Percentiles rank a stretch among this genome's conserved stretches.
These are phyloP conservation scores for Glycine soja DNA, from an alignment of 306 rosid genomes.

Conservation along the genomic window DNA sequence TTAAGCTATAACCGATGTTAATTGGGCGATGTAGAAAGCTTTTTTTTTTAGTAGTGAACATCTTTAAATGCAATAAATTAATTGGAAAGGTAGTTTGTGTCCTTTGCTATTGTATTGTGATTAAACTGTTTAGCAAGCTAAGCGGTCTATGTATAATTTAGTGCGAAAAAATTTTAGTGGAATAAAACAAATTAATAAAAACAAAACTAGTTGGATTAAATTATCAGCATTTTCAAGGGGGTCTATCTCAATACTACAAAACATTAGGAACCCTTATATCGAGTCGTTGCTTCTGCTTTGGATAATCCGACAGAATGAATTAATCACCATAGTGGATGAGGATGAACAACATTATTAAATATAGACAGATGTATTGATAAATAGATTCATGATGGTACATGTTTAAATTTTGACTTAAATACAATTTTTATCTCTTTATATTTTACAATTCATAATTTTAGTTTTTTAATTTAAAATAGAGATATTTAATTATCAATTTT, in stretches of 20 bases:
- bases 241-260: background rate
- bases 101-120: background rate
- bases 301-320: constrained; percentile 36
- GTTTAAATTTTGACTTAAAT: too few species aligned
- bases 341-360: background rate
- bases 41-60: too few species aligned
- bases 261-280: background rate
- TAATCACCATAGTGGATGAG: constrained; percentile 32
- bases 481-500: too few species aligned
- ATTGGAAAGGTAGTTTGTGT: background rate
- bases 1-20: too few species aligned
- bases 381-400: background rate
- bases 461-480: too few species aligned
- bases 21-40: too few species aligned
- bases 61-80: background rate
- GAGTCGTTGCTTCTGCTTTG: constrained; percentile 41
- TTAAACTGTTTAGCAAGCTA: background rate
- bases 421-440: too few species aligned
- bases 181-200: constrained; percentile 12
- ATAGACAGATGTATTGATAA: background rate
- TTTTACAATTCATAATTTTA: too few species aligned
- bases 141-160: background rate
- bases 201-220: constrained; percentile 29
- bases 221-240: constrained; percentile 20
- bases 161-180: background rate